Evolutionary conservation across 352 stramenopile species (phyloP).

Genomic region (Phytophthora sojae): DNA sequence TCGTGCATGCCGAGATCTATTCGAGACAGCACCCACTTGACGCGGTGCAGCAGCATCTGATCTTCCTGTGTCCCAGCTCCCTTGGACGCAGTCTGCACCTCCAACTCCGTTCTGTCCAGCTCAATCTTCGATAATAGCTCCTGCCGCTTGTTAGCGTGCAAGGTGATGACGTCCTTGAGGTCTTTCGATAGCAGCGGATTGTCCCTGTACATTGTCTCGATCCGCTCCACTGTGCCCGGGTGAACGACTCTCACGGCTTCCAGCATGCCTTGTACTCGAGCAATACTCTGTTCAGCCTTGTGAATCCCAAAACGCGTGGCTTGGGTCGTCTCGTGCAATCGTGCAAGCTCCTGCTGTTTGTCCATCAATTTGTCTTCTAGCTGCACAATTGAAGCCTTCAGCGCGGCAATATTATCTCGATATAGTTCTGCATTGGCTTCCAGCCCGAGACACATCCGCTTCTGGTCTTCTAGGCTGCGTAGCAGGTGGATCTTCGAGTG

Average conservation of each 20-base stretch:
- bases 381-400: constrained; percentile 63
- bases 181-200: constrained; percentile 74
- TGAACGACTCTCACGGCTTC: constrained; percentile 75
- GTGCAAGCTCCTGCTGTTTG: constrained; percentile 74
- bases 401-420: constrained; percentile 64
- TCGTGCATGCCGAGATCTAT: constrained; percentile 54
- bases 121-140: constrained; percentile 63
- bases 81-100: constrained; percentile 52
- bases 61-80: constrained; percentile 46
- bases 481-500: constrained; percentile 75
- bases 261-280: constrained; percentile 72
- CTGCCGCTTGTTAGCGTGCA: constrained; percentile 51
- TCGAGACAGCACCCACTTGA: constrained; percentile 83
- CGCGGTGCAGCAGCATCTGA: constrained; percentile 70
- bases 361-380: constrained; percentile 65
- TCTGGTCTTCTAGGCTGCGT: constrained; percentile 78
- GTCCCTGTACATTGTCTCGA: constrained; percentile 75
- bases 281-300: constrained; percentile 77
- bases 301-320: constrained; percentile 75
- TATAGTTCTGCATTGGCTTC: constrained; percentile 67
- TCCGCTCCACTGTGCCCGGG: constrained; percentile 67
- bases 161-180: constrained; percentile 63
- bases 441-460: constrained; percentile 72
- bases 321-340: constrained; percentile 68
- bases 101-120: constrained; percentile 63